Base-by-base conservation (phyloP, 2,329 filamentous ascomycete genomes). In the Penicillium verrucosum region DNA sequence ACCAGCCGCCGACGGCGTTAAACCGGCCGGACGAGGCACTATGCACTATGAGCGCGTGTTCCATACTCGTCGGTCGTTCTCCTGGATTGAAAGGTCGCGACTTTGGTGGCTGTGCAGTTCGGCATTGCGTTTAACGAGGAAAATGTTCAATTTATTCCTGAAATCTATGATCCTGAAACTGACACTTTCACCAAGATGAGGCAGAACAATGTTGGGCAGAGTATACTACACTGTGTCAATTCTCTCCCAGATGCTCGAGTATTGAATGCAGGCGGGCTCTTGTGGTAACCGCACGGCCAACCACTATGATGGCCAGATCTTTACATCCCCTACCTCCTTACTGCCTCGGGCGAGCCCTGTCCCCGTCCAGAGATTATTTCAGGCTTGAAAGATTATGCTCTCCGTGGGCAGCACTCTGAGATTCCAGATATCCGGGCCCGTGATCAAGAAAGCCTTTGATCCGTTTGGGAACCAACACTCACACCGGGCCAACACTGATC, bases 401-500 rank as follows among this genome's bases (percentile, higher is more conserved):
- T 67, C 77, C 50, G 37, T 71, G 74, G 3, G 67, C 82, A 21
- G 68, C 83, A 30, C 72, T 80, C 6, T 76, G 75, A 42, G 77
- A 78, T 2, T 77, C 73, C 14, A 71, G 70, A 16, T 85, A 80
- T 51, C 47, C 8, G 38, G 68, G 23, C 14, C 4, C n/a, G n/a
- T n/a, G 56, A 58, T n/a, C 59, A 64, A 6, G 1, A 60, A 63
- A 14, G 71, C 65, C 77, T 0, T 65, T 85, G 14, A 67, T 86
- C 29, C 74, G 83, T 6, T 75, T 78, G 44, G 78, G 81, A 1
- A 77, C 74, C 4, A 72, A 73, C 4, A 85, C 83, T 0, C 82
- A 85, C 65, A 78, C 81, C 1, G n/a, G n/a, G 76, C 85, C 46
- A 82, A 86, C 62, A 85, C 79, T 0, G 83, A 86, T 66, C 82